Percentiles rank a stretch among this genome's conserved stretches.
Evolutionary conservation across 2,329 filamentous ascomycete genomes (phyloP).

Genomic region (Paracorniculantispora psalliotae): DNA sequence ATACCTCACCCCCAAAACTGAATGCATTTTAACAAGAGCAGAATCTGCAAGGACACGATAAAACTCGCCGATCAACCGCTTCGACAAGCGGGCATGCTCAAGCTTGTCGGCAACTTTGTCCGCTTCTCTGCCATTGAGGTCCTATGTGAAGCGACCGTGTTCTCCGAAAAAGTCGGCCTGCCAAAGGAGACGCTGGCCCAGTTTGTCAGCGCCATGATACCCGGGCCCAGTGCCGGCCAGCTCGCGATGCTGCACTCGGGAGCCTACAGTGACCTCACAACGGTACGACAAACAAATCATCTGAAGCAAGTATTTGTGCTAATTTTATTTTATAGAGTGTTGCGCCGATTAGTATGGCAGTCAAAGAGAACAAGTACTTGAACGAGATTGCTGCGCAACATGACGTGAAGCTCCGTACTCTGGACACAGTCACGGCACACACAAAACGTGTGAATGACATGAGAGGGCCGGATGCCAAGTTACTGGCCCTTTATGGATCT

Average conservation of each 20-base stretch:
- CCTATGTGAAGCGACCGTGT: neutral
- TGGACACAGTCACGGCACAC: neutral
- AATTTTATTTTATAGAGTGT: neutral
- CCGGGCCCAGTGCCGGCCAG: neutral
- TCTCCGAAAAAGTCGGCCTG: conserved; percentile 1
- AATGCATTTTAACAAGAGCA: neutral
- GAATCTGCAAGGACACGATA: conserved; percentile 4
- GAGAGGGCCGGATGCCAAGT: conserved; percentile 1
- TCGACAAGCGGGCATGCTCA: conserved; percentile 1
- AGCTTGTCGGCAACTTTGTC: conserved; percentile 8
- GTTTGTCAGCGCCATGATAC: neutral
- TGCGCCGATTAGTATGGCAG: conserved; percentile 1
- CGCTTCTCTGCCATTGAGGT: neutral
- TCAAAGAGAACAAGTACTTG: conserved; percentile 6
- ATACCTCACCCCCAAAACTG: too few relatives aligned
- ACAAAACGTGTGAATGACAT: neutral
- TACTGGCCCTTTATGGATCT: neutral
- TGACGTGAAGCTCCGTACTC: neutral
- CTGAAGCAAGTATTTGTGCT: neutral
- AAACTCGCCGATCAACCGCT: neutral
- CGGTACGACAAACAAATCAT: neutral
- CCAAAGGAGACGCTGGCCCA: neutral
- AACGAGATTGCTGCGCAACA: neutral
- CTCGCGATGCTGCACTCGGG: conserved; percentile 1
- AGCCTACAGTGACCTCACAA: neutral